phyloP scores from a whole-genome alignment of 768 basidiomycete species.

The Mycena rosella region DNA sequence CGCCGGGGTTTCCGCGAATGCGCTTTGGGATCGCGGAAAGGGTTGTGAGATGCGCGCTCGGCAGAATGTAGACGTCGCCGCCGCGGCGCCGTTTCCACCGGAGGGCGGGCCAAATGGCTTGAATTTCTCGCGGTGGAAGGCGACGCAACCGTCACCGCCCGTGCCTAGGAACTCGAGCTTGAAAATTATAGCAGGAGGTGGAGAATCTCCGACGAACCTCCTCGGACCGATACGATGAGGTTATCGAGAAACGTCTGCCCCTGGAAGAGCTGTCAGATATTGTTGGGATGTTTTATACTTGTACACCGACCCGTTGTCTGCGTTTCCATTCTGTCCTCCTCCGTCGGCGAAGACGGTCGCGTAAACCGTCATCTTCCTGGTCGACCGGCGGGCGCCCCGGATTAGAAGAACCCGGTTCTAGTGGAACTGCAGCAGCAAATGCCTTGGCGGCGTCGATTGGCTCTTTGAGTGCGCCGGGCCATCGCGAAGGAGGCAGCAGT shows the following conservation, averaged over 20 bases:
- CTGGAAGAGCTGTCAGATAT: slow-evolving; percentile 51
- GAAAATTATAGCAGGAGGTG: slow-evolving; percentile 14
- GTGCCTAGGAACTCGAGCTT: slow-evolving; percentile 62
- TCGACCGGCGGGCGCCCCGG: neutral
- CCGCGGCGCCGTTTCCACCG: slow-evolving; percentile 92
- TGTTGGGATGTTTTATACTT: slow-evolving; percentile 19
- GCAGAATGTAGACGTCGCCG: slow-evolving; percentile 87
- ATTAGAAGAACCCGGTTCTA: neutral
- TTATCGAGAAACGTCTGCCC: slow-evolving; percentile 88
- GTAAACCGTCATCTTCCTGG: slow-evolving; percentile 45
- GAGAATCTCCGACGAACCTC: slow-evolving; percentile 29
- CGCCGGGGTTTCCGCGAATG: slow-evolving; percentile 75
- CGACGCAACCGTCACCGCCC: slow-evolving; percentile 93
- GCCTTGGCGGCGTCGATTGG: neutral
- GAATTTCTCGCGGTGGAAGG: slow-evolving; percentile 93
- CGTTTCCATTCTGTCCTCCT: slow-evolving; percentile 83
- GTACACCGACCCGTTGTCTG: slow-evolving; percentile 69
- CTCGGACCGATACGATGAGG: slow-evolving; percentile 54
- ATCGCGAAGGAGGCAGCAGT: slow-evolving; percentile 27
- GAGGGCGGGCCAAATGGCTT: slow-evolving; percentile 89
- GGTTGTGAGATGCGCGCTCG: slow-evolving; percentile 82
- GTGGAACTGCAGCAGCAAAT: neutral
- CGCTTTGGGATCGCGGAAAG: slow-evolving; percentile 80
- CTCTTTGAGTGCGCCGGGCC: slow-evolving; percentile 7
- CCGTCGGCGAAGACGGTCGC: slow-evolving; percentile 58